Conservation (phyloP, 2,329 filamentous ascomycete species). For the Aspergillus fischeri region DNA sequence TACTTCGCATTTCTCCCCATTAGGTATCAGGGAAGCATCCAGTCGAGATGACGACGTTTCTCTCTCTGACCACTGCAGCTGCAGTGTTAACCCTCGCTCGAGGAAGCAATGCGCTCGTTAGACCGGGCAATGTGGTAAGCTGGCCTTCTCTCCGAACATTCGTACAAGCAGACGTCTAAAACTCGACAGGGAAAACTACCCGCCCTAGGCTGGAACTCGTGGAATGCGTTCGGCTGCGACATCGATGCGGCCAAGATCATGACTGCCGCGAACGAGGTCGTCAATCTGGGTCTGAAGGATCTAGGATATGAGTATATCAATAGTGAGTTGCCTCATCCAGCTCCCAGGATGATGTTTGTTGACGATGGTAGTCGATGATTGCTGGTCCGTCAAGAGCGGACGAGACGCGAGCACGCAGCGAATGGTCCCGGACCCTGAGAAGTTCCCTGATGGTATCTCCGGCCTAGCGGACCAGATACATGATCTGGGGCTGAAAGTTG, state of each 20-base stretch:
- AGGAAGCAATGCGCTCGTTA: constrained; percentile 20
- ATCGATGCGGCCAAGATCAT: constrained; percentile 46
- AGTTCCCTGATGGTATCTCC: constrained; percentile 58
- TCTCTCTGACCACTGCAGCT: constrained; percentile 4
- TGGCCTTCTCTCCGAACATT: neutral
- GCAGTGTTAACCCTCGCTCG: constrained; percentile 16
- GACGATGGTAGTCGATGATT: constrained; percentile 53
- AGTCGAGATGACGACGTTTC: neutral
- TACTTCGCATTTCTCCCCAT: too few relatives aligned
- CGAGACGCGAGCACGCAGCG: constrained; percentile 43
- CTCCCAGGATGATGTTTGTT: neutral
- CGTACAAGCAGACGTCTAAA: neutral
- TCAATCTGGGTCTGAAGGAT: constrained; percentile 46
- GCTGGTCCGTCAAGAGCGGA: constrained; percentile 49
- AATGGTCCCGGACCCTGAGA: constrained; percentile 45
- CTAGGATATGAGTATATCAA: constrained; percentile 49
- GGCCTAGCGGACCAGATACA: constrained; percentile 54
- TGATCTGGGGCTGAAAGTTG: constrained; percentile 55
- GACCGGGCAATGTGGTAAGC: constrained; percentile 26
- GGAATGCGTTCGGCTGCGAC: constrained; percentile 48
- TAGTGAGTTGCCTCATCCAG: constrained; percentile 14
- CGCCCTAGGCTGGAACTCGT: constrained; percentile 43
- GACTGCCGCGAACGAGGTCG: constrained; percentile 43
- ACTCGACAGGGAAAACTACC: constrained; percentile 22
- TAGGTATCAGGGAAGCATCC: too few relatives aligned